phyloP scores from a whole-genome alignment of 2,329 filamentous ascomycete species.

The Ceratocystis lukuohia region DNA sequence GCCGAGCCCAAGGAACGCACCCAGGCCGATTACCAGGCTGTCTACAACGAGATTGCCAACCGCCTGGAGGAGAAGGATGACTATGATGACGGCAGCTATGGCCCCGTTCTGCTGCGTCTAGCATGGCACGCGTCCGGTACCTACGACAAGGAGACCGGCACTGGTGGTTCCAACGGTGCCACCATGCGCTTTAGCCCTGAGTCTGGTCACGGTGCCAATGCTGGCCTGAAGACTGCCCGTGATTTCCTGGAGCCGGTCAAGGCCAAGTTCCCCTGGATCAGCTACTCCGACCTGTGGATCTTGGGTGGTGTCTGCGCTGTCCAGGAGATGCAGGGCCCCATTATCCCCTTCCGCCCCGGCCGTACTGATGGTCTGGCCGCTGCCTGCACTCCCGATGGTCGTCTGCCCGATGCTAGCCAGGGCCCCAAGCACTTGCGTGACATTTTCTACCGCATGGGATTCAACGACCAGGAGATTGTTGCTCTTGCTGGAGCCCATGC shows the following conservation, averaged over 20 bases:
- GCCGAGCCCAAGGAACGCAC: conserved; percentile 49
- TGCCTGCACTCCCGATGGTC: conserved; percentile 87
- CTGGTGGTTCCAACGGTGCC: conserved; percentile 88
- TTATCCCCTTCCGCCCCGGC: conserved; percentile 78
- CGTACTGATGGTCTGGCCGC: conserved; percentile 64
- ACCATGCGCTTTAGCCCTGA: conserved; percentile 95
- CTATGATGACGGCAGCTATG: conserved; percentile 94
- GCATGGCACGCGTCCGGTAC: conserved; percentile 93
- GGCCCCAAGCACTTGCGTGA: conserved; percentile 68
- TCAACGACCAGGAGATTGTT: conserved; percentile 93
- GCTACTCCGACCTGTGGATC: conserved; percentile 94
- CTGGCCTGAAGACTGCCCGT: conserved; percentile 71
- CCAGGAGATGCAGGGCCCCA: conserved; percentile 88
- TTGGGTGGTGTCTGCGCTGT: conserved; percentile 72
- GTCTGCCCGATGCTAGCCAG: conserved; percentile 67
- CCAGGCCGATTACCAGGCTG: conserved; percentile 83
- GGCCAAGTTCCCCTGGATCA: conserved; percentile 82
- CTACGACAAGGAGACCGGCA: conserved; percentile 75
- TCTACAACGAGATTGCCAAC: conserved; percentile 76
- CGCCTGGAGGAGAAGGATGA: conserved; percentile 78
- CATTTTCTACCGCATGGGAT: conserved; percentile 96
- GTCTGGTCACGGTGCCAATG: conserved; percentile 82
- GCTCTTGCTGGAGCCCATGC: conserved; percentile 77
- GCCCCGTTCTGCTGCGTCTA: conserved; percentile 76
- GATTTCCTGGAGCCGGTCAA: conserved; percentile 91